Base-by-base conservation (phyloP, 139 green algal species). In the Tetratostichococcus sp. region DNA sequence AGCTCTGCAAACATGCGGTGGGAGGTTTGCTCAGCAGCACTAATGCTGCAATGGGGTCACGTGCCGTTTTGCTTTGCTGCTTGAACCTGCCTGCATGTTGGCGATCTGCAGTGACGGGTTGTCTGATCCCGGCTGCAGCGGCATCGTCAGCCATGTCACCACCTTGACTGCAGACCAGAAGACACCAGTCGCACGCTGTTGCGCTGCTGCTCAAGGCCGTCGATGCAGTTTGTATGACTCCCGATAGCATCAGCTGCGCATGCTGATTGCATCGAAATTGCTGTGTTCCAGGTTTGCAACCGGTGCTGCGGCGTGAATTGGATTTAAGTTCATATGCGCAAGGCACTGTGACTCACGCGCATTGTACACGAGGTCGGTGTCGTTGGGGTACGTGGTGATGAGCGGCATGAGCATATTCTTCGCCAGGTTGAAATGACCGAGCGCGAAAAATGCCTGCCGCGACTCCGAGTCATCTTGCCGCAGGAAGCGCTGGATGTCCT, bases 401-500 rank as follows among this genome's bases (percentile, higher is more conserved):
- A 98, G 85, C 0, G 94, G 94, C 11, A 97, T 82, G 30, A 98
- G 80, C 77, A 98, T 86, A 0, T 66, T 80, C 5, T 73, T 71
- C 0, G 85, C 83, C 34, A 92, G 84, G 76, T 91, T 86, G 78
- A 89, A 89, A 59, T 87, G 71, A 4, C 83, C 77, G 1, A 98
- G 85, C n/a, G 86, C 82, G 43, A 91, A 86, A 71, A 98, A 97
- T 1, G 87, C 90, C 22, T 90, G 80, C 0, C 93, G 72, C 1
- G 68, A 77, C 30, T 92, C 83, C 0, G 82, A 82, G 72, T 98
- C 87, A 78, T 98, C 94, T 1, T 88, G 74, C 2, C 94, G 83
- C 69, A 98, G 77, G 70, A 97, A 96, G 66, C 93, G 81, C 84
- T 96, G 91, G 68, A 98, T 74, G 74, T 97, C 92, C 73, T 91